Base-by-base conservation (phyloP, 2,329 filamentous ascomycete species). In the Fusarium solani-melongenae region DNA sequence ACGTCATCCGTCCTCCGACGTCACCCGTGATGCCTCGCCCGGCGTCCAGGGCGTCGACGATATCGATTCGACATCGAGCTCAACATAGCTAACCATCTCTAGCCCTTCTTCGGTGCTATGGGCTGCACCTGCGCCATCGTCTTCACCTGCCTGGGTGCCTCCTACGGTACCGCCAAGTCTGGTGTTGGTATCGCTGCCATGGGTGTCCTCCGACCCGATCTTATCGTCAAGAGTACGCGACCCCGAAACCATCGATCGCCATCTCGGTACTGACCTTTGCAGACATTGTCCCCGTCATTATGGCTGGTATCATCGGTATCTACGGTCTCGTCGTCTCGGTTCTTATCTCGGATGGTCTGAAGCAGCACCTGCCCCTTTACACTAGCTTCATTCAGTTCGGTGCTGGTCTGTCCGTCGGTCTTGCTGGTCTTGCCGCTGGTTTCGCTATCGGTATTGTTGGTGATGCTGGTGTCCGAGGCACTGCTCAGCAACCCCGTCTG, bases 241-340 rank as follows among this genome's bases (percentile, higher is more conserved):
- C 71, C 63, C 39, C 39, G 27, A 56, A 38, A 22, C 56, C 15
- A 27, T 29, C 12, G 14, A 22, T 41, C 20, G 36, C 5, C 17
- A 24, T 34, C 5, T 14, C 22, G 20, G 53, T 71, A 56, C 77
- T 82, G 61, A 79, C 58, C 20, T 17, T 11, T 24, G 0, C 77
- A 98, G 96, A 98, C 90, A 98, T 98, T 85, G 96, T 98, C 76
- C 96, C 96, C 84, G 96, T 98, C 86, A 98, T 99, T 92, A 99
- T 99, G 96, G 96, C 96, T 89, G 96, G 96, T 98, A 99, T 99
- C 86, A 98, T 99, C 87, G 96, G 94, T 93, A 98, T 99, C 85
- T 99, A 96, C 88, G 94, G 94, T 80, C 90, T 96, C 76, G 94
- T 96, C 86, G 93, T 96, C 71, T 95, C 94, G 20, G 94, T 96